Evolutionary conservation across 768 basidiomycete species (phyloP), one percentile per base, ranked within the genome.

Genomic region (Pleurotus sapidus): DNA sequence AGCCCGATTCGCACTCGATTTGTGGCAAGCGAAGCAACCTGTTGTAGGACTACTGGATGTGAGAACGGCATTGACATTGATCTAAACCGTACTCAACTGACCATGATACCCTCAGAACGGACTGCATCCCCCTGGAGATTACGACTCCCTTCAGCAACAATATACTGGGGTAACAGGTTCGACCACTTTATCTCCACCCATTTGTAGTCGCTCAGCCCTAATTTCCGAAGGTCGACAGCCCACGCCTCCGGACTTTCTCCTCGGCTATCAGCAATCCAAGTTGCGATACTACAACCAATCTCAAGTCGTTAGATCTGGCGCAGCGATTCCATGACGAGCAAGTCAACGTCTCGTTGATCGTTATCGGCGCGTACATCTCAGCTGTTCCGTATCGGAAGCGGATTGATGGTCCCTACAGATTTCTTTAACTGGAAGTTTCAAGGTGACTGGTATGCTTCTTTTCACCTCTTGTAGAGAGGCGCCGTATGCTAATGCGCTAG

Each of bases 381-480:
- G 8, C 30, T 11, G 30, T 30, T 30, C 11, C 8, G 11, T 9
- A 11, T 30, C 30, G 8, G 30, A 30, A 30, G 30, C 1, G 30
- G 3, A 30, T 30, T 30, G 6, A 30, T 7, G 30, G 30, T 30
- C 8, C 11, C 30, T 30, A 30, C 30, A 30, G 71, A 74, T 58
- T 72, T 72, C 63, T 74, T 74, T 56, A 67, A 67, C 5, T 72
- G 71, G 71, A 70, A 70, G 43, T 74, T 68, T 50, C 71, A 74
- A 63, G 72, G 72, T 25, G 72, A 74, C 55, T 74, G 72, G 72
- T 70, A 46, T 18, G 65, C 53, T 5, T 20, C 5, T 27, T 34
- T 11, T 9, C 27, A n/a, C 27, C 27, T 30, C 8, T 30, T 11
- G 8, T 9, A 11, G 30, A 11, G 30, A 30, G 3, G 30, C 30